Conservation (phyloP, 768 basidiomycete genomes). For the Mycena filopes region DNA sequence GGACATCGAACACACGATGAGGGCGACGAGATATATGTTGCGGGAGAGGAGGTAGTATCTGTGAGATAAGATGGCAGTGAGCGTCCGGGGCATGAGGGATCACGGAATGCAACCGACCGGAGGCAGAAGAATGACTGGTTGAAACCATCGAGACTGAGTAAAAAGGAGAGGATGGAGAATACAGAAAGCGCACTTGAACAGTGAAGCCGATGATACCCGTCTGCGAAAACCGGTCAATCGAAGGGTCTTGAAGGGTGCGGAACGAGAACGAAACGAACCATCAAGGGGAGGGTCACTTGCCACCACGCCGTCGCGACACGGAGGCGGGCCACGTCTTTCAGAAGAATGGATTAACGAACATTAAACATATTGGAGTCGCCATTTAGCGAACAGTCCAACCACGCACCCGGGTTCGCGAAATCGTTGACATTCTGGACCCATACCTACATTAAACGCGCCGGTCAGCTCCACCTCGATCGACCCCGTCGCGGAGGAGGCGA, state of each 20-base stretch:
- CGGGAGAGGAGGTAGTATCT: constrained; percentile 18
- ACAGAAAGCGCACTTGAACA: constrained; percentile 2
- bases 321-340: constrained; percentile 9
- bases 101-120: no score
- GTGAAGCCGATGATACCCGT: constrained; percentile 14
- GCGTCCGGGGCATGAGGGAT: no score
- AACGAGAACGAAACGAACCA: neutral
- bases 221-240: neutral
- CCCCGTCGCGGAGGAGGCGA: no score
- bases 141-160: neutral
- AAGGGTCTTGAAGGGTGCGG: neutral
- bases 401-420: no score
- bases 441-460: no score
- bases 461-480: no score
- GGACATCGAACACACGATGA: constrained; percentile 2
- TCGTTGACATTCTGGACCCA: constrained; percentile 27
- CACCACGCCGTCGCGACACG: constrained; percentile 14
- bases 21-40: neutral
- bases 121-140: neutral
- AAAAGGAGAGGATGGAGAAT: no score
- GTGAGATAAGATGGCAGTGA: neutral
- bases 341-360: no score
- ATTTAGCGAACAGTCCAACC: neutral
- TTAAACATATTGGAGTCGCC: neutral
- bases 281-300: constrained; percentile 17